A percentile compares a stretch with the other conserved stretches of the same genome.
Evolutionary conservation across 768 basidiomycete species (phyloP).

Genomic region (Podaxis sp.): DNA sequence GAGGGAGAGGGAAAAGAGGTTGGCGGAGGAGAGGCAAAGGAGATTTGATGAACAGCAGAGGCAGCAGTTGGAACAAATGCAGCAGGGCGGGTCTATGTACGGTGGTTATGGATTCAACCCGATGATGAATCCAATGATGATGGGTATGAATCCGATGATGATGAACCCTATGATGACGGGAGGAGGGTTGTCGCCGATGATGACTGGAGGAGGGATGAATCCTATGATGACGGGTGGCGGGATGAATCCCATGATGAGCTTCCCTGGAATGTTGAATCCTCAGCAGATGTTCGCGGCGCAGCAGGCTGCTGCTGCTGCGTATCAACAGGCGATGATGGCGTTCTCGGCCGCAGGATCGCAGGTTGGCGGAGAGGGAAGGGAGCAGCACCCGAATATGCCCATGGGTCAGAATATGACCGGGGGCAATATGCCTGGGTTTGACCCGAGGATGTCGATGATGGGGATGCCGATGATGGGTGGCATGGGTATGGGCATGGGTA

Average conservation of each 20-base stretch:
- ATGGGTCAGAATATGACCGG: conserved; percentile 56
- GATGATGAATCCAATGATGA: conserved; percentile 79
- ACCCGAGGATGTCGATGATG: conserved; percentile 85
- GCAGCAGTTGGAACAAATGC: conserved; percentile 88
- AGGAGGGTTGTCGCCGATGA: conserved; percentile 47
- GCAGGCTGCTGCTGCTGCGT: conserved; percentile 81
- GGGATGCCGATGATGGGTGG: conserved; percentile 36
- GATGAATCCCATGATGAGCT: conserved; percentile 45
- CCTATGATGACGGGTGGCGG: conserved; percentile 43
- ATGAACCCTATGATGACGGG: conserved; percentile 47
- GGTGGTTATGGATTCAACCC: conserved; percentile 57
- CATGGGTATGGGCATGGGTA: conserved; percentile 19
- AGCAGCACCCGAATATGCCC: conserved; percentile 30
- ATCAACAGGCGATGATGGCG: conserved; percentile 86
- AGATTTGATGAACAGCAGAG: conserved; percentile 89
- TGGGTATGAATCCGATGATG: conserved; percentile 48
- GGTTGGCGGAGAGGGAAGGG: conserved; percentile 55
- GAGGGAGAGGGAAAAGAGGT: conserved; percentile 86
- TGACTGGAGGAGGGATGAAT: conserved; percentile 39
- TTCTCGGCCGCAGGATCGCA: conserved; percentile 75
- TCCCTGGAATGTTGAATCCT: conserved; percentile 67
- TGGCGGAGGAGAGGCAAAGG: conserved; percentile 90
- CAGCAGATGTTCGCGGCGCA: conserved; percentile 80
- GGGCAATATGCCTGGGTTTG: conserved; percentile 38
- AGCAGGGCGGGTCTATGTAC: conserved; percentile 72